Evolutionary conservation across 352 stramenopile species (phyloP), one percentile per base, ranked within the genome.

Genomic region (Elongisporangium prolatum): DNA sequence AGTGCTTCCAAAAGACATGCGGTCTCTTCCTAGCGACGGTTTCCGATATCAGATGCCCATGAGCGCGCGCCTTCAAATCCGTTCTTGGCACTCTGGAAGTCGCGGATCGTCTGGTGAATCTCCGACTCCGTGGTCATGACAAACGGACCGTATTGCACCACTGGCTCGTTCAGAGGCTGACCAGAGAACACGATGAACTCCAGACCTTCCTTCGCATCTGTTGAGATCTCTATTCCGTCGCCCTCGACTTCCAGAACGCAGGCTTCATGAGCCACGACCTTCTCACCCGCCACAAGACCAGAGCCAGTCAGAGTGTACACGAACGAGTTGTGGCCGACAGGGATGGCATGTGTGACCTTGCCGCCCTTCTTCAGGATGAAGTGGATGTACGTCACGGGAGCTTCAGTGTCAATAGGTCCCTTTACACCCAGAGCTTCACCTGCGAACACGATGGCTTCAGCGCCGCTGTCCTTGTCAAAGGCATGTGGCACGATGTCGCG

Each of bases 81-180:
- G 51, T 90, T 90, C 48, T 63, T 64, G 21, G 75, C 73, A 17
- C 60, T 64, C 28, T 84, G 69, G 59, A 77, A 89, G 63, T 89
- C 77, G 4, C 61, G 60, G 34, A 88, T 77, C 4, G 74, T 81
- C 60, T 85, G 62, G 10, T 73, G 72, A 22, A 88, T 87, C 54
- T 86, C 75, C 1, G 59, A 61, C 24, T 74, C 53, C 28, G 71
- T 85, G 28, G 64, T 88, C 79, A 91, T 91, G 54, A 91, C 79
- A 49, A 89, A 91, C 20, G 81, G 79, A 13, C 81, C 81, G 50
- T 91, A 80, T 56, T 87, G 80, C 37, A 80, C 72, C 10, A 89
- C 69, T 7, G 75, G 73, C 54, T 91, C 81, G 50, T 86, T 72
- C 47, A 91, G 48, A 1, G 79, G 81, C 61, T 84, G 55, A 17